Evolutionary conservation across 192 early-diverging fungal species (phyloP).

Genomic region (Mortierella alpina): DNA sequence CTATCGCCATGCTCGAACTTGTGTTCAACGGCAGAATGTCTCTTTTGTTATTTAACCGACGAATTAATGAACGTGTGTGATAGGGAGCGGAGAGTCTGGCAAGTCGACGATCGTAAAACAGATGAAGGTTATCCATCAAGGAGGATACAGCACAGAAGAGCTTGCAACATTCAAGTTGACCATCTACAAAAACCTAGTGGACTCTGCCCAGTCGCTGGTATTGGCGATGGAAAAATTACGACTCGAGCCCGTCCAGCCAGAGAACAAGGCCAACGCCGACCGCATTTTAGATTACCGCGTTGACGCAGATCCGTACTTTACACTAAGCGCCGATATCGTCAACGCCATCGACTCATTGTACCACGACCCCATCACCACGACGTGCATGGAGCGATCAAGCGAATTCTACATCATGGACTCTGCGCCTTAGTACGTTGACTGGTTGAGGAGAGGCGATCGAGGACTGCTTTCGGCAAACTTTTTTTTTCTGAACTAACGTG

Average conservation of each 20-base stretch:
- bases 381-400: slow-evolving; percentile 76
- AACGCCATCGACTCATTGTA: slow-evolving; percentile 78
- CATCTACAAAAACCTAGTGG: slow-evolving; percentile 88
- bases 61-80: background rate
- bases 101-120: slow-evolving; percentile 97
- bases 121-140: slow-evolving; percentile 97
- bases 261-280: slow-evolving; percentile 59
- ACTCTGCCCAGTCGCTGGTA: slow-evolving; percentile 83
- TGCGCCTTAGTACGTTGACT: slow-evolving; percentile 80
- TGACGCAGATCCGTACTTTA: slow-evolving; percentile 63
- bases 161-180: slow-evolving; percentile 78
- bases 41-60: background rate
- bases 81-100: slow-evolving; percentile 92
- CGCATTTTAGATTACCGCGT: slow-evolving; percentile 60
- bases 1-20: background rate
- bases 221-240: slow-evolving; percentile 75
- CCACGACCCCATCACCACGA: slow-evolving; percentile 74
- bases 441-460: background rate
- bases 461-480: background rate
- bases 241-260: slow-evolving; percentile 61
- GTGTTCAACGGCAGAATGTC: background rate
- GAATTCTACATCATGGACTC: slow-evolving; percentile 94
- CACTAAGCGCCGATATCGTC: slow-evolving; percentile 74
- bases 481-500: background rate
- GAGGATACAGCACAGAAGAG: slow-evolving; percentile 88